Conservation (phyloP, 202 grass and related monocot species). For the Tripidium arundinaceum region DNA sequence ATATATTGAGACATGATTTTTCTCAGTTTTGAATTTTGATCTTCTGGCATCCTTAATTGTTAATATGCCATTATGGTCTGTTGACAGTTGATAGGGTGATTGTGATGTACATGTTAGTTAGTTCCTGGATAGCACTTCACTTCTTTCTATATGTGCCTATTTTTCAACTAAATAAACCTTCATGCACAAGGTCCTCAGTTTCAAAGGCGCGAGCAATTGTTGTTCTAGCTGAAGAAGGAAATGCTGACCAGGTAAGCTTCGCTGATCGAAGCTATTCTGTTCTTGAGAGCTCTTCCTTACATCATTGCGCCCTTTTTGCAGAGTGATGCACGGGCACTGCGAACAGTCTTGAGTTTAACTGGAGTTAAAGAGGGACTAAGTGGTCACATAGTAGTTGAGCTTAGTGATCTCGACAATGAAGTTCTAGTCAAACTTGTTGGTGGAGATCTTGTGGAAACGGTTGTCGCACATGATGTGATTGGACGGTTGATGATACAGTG, state of each 20-base stretch:
- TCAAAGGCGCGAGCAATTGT: conserved; percentile 75
- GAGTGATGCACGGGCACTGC: conserved; percentile 74
- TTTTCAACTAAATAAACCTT: conserved; percentile 28
- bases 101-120: conserved; percentile 23
- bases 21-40: conserved; percentile 1
- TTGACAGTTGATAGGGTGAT: conserved; percentile 14
- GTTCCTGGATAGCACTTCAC: conserved; percentile 12
- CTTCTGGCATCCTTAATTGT: neutral
- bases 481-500: conserved; percentile 84
- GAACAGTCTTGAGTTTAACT: conserved; percentile 75
- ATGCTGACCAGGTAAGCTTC: conserved; percentile 64
- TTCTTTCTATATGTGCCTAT: neutral
- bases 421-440: conserved; percentile 83
- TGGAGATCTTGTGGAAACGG: conserved; percentile 75
- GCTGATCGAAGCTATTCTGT: conserved; percentile 9
- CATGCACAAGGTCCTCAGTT: conserved; percentile 66
- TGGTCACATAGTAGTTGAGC: conserved; percentile 77
- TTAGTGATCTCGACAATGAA: conserved; percentile 84
- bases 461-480: conserved; percentile 85
- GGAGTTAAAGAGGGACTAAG: conserved; percentile 83
- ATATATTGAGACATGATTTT: conserved; percentile 1
- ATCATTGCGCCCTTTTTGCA: conserved; percentile 29
- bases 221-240: conserved; percentile 81
- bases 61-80: neutral
- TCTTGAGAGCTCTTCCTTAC: neutral